These are phyloP conservation scores for Vigna mungo DNA, from an alignment of 306 rosid genomes.

Conservation along the genomic window DNA sequence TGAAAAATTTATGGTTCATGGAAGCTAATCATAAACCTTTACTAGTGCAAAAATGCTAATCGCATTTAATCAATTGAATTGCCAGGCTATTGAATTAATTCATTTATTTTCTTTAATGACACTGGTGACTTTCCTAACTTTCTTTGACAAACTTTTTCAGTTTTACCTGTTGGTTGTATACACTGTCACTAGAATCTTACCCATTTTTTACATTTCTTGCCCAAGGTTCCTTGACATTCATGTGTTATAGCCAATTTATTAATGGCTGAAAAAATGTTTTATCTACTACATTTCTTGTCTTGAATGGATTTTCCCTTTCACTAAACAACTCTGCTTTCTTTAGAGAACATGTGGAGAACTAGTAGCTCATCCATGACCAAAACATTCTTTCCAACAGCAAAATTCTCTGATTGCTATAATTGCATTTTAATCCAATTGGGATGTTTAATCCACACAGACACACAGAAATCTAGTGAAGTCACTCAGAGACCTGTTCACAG, in stretches of 20 bases:
- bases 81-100: background rate
- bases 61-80: background rate
- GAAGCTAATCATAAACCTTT: background rate
- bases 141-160: too few species aligned
- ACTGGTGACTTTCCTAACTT: background rate
- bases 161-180: background rate
- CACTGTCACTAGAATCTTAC: background rate
- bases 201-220: background rate
- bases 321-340: conserved; percentile 4
- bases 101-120: background rate
- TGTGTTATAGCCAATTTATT: background rate
- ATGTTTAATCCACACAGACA: background rate
- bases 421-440: background rate
- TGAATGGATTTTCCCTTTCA: background rate
- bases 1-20: conserved; percentile 13
- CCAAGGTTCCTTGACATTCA: background rate
- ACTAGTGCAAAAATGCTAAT: background rate
- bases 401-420: background rate
- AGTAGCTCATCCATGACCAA: background rate
- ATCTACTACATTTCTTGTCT: background rate
- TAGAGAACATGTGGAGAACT: background rate
- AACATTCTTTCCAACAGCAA: background rate
- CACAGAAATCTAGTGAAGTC: background rate
- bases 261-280: background rate
- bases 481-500: background rate